Conservation (phyloP, 2,329 filamentous ascomycete genomes). For the Aaosphaeria arxii region DNA sequence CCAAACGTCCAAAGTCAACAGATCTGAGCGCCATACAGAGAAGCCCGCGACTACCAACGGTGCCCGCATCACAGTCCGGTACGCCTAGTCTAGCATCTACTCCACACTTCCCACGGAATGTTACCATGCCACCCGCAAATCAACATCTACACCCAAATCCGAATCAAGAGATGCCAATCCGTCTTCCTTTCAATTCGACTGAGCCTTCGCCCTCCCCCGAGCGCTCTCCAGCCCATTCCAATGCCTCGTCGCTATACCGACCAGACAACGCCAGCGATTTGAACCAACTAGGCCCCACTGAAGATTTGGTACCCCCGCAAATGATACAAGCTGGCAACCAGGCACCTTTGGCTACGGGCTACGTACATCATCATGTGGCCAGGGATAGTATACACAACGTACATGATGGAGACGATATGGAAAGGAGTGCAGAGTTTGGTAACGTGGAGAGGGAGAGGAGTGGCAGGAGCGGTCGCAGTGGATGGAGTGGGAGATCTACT, state of each 20-base stretch:
- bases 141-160: slow-evolving; percentile 22
- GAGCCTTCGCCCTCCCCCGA: slow-evolving; percentile 36
- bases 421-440: slow-evolving; percentile 33
- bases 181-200: slow-evolving; percentile 31
- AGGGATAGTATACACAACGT: slow-evolving; percentile 37
- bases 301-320: slow-evolving; percentile 14
- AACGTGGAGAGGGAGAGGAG: background rate
- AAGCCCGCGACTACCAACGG: slow-evolving; percentile 23
- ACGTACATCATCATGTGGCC: slow-evolving; percentile 37
- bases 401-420: slow-evolving; percentile 28
- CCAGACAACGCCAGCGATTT: slow-evolving; percentile 16
- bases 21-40: slow-evolving; percentile 24
- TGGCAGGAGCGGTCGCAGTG: too few species aligned
- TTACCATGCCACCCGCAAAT: slow-evolving; percentile 2
- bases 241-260: slow-evolving; percentile 33
- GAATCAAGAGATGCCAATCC: slow-evolving; percentile 20
- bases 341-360: slow-evolving; percentile 36
- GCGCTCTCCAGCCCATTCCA: slow-evolving; percentile 29
- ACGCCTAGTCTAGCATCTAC: slow-evolving; percentile 13
- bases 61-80: slow-evolving; percentile 18
- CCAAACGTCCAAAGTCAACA: slow-evolving; percentile 42
- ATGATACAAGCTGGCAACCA: slow-evolving; percentile 14
- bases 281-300: slow-evolving; percentile 4
- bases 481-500: too few species aligned
- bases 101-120: slow-evolving; percentile 1